A percentile compares a stretch with the other conserved stretches of the same genome.
phyloP scores from a whole-genome alignment of 306 rosid species.

The Alnus glutinosa region DNA sequence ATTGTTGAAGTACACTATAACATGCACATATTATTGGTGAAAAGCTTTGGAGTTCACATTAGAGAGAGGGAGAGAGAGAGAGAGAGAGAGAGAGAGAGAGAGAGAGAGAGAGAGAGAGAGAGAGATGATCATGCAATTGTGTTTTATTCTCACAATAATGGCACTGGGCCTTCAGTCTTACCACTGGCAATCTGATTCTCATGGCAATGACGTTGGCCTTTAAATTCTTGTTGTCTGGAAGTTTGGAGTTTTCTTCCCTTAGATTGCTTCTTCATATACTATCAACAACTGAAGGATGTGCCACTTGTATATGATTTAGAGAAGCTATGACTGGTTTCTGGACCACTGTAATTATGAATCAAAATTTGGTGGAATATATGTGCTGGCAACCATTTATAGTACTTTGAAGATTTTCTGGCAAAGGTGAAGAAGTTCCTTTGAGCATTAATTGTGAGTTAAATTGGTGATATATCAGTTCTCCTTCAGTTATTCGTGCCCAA shows the following conservation, averaged over 20 bases:
- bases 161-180: background rate
- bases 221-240: background rate
- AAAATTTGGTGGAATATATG: background rate
- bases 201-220: background rate
- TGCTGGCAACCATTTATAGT: background rate
- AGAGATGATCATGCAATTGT: background rate
- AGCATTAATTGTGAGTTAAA: background rate
- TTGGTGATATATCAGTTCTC: background rate
- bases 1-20: background rate
- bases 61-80: background rate
- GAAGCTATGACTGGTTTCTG: background rate
- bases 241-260: background rate
- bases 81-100: background rate
- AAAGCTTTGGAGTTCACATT: background rate
- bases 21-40: background rate
- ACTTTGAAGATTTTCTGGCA: background rate
- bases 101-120: background rate
- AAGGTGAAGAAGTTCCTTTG: background rate
- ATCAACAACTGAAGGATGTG: background rate
- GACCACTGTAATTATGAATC: background rate
- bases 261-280: background rate
- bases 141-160: background rate
- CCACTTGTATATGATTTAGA: background rate
- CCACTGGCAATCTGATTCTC: background rate
- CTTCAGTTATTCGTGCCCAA: background rate